Evolutionary conservation across 2,329 filamentous ascomycete genomes (phyloP).

Genomic region (Rhynchosporium agropyri): DNA sequence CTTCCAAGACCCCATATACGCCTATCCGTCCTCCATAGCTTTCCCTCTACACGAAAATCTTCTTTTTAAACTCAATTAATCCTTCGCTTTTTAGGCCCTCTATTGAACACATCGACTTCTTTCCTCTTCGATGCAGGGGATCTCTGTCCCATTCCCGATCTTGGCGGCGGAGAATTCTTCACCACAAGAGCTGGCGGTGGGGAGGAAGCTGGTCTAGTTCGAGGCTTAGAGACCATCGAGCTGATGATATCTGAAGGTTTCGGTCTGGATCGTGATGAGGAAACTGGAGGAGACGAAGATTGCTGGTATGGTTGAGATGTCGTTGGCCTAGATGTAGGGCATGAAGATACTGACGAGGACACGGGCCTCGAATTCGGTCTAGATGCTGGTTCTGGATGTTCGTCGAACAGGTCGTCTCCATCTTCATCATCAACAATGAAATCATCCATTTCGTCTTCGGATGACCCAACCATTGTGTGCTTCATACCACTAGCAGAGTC

Average conservation of each 20-base stretch:
- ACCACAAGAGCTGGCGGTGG: conserved; percentile 7
- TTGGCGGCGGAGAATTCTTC: conserved; percentile 23
- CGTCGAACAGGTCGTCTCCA: conserved; percentile 35
- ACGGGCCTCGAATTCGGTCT: conserved; percentile 5
- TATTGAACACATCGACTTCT: conserved; percentile 38
- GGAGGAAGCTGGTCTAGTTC: conserved; percentile 14
- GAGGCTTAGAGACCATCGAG: conserved; percentile 23
- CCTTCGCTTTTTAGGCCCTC: conserved; percentile 27
- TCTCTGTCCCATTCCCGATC: conserved; percentile 16
- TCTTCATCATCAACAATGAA: conserved; percentile 25
- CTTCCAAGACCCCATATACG: neutral
- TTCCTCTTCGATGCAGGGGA: conserved; percentile 33
- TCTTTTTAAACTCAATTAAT: conserved; percentile 1
- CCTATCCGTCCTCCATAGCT: neutral
- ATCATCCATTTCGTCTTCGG: conserved; percentile 33
- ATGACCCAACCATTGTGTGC: conserved; percentile 33
- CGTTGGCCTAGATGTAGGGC: neutral
- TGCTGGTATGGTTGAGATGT: conserved; percentile 8
- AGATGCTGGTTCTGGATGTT: conserved; percentile 10
- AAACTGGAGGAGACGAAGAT: conserved; percentile 1
- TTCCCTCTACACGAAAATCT: neutral
- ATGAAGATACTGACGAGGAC: conserved; percentile 15
- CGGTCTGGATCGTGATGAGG: conserved; percentile 12
- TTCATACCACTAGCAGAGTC: conserved; percentile 13
- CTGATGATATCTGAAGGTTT: conserved; percentile 25